A percentile compares a stretch with the other conserved stretches of the same genome.
Evolutionary conservation across 2,329 filamentous ascomycete species (phyloP).

Genomic region (Cephalotrichum gorgonifer): DNA sequence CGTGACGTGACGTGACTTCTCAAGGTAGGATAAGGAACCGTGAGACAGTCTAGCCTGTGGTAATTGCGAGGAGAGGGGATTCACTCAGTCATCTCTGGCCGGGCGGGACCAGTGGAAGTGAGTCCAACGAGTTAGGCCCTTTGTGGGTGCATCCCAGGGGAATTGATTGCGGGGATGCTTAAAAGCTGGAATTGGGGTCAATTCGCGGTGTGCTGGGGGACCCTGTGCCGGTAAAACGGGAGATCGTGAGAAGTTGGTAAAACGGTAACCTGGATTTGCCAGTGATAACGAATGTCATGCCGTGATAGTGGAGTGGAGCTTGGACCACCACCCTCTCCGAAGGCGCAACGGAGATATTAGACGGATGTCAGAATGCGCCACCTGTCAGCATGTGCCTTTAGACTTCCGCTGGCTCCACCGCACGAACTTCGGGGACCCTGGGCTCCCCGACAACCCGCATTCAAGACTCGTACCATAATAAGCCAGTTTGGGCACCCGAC

Average conservation of each 20-base stretch:
- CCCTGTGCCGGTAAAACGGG: not conserved
- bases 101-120: conserved; percentile 2
- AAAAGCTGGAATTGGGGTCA: not conserved
- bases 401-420: too few relatives aligned
- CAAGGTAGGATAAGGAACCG: not conserved
- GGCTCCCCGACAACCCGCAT: too few relatives aligned
- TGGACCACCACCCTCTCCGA: not conserved
- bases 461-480: too few relatives aligned
- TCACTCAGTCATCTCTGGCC: conserved; percentile 2
- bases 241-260: not conserved
- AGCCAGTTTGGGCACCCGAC: too few relatives aligned
- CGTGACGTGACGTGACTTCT: not conserved
- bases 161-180: not conserved
- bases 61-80: not conserved
- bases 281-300: not conserved
- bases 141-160: conserved; percentile 4
- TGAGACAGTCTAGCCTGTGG: not conserved
- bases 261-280: not conserved
- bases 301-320: not conserved
- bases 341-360: not conserved
- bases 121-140: not conserved
- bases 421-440: too few relatives aligned
- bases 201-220: not conserved
- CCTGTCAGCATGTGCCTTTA: not conserved
- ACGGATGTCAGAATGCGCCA: not conserved